Evolutionary conservation across 768 basidiomycete species (phyloP), one percentile per base, ranked within the genome.

Genomic region (Lentinula sp.): DNA sequence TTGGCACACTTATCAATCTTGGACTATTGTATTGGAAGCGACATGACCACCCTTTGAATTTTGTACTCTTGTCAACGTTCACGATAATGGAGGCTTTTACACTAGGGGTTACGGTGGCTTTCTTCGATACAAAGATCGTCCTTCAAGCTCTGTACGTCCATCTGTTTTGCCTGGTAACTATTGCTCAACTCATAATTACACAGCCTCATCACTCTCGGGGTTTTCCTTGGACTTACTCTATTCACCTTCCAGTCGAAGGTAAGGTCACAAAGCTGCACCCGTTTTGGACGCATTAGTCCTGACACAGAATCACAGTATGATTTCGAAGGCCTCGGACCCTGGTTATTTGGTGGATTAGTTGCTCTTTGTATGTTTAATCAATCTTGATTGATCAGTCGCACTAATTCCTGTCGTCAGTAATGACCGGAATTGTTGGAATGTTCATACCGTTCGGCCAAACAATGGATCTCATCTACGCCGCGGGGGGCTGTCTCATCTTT

Each of bases 181-280:
- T 23, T 10, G 56, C 60, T 35, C 33, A 20, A 20, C 46, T 48
- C 2, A 48, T 1, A 16, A n/a, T 46, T 43, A 37, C 50, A 20
- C 70, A 88, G 89, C 57, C 73, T 96, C 57, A 93, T 98, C 68
- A 97, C 95, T 0, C 76, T 91, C 2, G 94, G 94, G 13, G 88
- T 98, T 49, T 98, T 99, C 82, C 73, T 93, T 43, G 97, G 95
- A 6, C 75, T 99, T 63, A 98, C 95, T 0, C 72, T 98, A 57
- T 98, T 97, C 78, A 98, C 97, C 0, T 79, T 97, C 71, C 95
- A 96, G 72, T 92, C 91, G 61, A 96, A 96, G 81, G 91, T 90
- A 63, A 18, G 78, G 58, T 13, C 3, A 18, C 12, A 57, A 32
- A 42, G 12, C 41, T 49, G 15, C 15, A 1, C 51, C 51, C 2